Conservation (phyloP, 495 filamentous ascomycete genomes). For the Venustampulla echinocandica region DNA sequence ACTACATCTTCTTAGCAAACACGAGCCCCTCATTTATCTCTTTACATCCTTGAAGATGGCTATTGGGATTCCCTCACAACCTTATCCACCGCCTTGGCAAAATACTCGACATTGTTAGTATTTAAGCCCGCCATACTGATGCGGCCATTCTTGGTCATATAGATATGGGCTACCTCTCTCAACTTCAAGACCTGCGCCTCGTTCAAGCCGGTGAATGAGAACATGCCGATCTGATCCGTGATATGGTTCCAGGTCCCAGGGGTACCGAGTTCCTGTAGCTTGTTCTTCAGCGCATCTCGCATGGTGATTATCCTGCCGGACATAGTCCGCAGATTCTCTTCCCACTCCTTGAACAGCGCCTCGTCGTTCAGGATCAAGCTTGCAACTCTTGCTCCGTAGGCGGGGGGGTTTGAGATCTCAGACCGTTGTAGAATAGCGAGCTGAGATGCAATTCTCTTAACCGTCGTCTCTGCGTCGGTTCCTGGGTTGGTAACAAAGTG, state of each 20-base stretch:
- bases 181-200: constrained; percentile 81
- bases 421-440: constrained; percentile 90
- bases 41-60: too few relatives aligned
- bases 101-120: constrained; percentile 82
- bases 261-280: constrained; percentile 73
- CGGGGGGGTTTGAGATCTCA: constrained; percentile 93
- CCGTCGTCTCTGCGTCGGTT: constrained; percentile 51
- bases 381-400: constrained; percentile 88
- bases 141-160: constrained; percentile 98
- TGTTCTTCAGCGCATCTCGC: constrained; percentile 63
- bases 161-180: constrained; percentile 75
- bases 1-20: too few relatives aligned
- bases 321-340: constrained; percentile 88
- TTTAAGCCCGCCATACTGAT: constrained; percentile 97
- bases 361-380: constrained; percentile 74
- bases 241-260: constrained; percentile 95
- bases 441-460: constrained; percentile 68
- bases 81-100: constrained; percentile 80
- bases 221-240: constrained; percentile 99
- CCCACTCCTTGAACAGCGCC: constrained; percentile 83
- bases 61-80: constrained; percentile 55
- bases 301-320: constrained; percentile 86
- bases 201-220: constrained; percentile 86
- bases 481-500: constrained; percentile 79
- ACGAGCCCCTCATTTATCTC: too few relatives aligned